Evolutionary conservation across 2,329 filamentous ascomycete genomes (phyloP), one percentile per base, ranked within the genome.

Genomic region (Pseudogymnoascus sp.): DNA sequence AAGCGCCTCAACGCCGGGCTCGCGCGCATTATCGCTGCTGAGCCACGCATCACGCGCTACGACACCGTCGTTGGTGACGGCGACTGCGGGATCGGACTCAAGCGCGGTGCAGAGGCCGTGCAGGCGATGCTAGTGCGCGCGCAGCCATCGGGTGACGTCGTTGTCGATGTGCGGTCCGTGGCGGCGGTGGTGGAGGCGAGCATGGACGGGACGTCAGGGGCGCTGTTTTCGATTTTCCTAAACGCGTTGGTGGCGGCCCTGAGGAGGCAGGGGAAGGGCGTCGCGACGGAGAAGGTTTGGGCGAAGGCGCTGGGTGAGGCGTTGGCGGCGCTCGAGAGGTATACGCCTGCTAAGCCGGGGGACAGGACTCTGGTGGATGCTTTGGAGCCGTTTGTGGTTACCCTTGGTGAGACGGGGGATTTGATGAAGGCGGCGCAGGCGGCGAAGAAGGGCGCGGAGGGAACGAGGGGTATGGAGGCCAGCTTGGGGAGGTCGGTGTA

Each of bases 301-400:
- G 79, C 65, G 2, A 59, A 63, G 52, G 92, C 91, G 0, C 77
- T 96, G 12, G 77, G 84, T 63, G 79, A 84, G 66, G 89, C 90
- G 59, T 82, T 87, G 63, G 77, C 84, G 18, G 84, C 86, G 1
- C 76, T 99, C 61, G 82, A 79, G 34, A 88, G 80, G 69, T 97
- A 97, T 73, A 99, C 94, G 1, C 92, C 92, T 0, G 94, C 94
- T 0, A 84, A 86, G 59, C 87, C 88, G 0, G 94, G 94, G 26
- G 94, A 99, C 71, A 82, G 94, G 57, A 99, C 94, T 0, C 76
- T 97, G 34, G 82, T 97, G 33, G 94, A 99, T 73, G 91, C 92
- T 1, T 77, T 99, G 57, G 82, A 89, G 63, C 94, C 94, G 1
- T 99, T 97, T 70, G 85, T 95, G 58, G 82, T 90, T 41, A 82